phyloP scores from a whole-genome alignment of 2,329 filamentous ascomycete species.

The Emmonsia crescens region DNA sequence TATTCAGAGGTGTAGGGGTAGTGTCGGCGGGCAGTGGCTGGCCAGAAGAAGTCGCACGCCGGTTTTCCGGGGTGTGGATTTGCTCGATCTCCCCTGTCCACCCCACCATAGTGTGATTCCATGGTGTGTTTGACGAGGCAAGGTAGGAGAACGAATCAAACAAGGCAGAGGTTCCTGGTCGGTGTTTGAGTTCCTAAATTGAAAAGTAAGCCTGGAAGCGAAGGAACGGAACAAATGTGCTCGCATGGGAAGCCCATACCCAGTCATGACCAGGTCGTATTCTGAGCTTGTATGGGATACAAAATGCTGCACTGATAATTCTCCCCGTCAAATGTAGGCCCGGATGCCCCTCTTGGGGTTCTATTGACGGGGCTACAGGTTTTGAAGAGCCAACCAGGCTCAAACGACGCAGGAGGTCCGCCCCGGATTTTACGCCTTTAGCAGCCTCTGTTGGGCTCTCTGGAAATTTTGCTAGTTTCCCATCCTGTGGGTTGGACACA shows the following conservation, averaged over 20 bases:
- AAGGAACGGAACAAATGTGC: background rate
- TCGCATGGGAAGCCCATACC: slow-evolving; percentile 30
- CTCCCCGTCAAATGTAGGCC: slow-evolving; percentile 49
- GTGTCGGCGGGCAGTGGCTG: slow-evolving; percentile 18
- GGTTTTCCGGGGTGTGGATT: slow-evolving; percentile 14
- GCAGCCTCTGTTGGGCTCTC: slow-evolving; percentile 32
- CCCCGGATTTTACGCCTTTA: slow-evolving; percentile 36
- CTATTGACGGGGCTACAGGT: slow-evolving; percentile 36
- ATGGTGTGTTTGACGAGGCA: slow-evolving; percentile 69
- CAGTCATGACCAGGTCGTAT: slow-evolving; percentile 45
- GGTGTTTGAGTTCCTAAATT: slow-evolving; percentile 57
- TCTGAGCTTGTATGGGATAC: slow-evolving; percentile 50
- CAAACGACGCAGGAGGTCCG: slow-evolving; percentile 44
- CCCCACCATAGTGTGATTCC: slow-evolving; percentile 85
- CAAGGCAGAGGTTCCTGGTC: slow-evolving; percentile 79
- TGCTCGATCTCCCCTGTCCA: slow-evolving; percentile 83
- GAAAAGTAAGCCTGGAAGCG: slow-evolving; percentile 4
- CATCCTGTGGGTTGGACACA: background rate
- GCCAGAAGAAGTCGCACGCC: slow-evolving; percentile 7
- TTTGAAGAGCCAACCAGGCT: slow-evolving; percentile 34
- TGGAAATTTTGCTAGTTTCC: slow-evolving; percentile 1
- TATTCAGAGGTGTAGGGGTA: slow-evolving; percentile 46
- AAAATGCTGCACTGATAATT: slow-evolving; percentile 54
- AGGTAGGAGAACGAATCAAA: slow-evolving; percentile 86
- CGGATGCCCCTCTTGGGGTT: slow-evolving; percentile 45